Evolutionary conservation across 805 yeast species (phyloP).

Genomic region (Yarrowia sp.): DNA sequence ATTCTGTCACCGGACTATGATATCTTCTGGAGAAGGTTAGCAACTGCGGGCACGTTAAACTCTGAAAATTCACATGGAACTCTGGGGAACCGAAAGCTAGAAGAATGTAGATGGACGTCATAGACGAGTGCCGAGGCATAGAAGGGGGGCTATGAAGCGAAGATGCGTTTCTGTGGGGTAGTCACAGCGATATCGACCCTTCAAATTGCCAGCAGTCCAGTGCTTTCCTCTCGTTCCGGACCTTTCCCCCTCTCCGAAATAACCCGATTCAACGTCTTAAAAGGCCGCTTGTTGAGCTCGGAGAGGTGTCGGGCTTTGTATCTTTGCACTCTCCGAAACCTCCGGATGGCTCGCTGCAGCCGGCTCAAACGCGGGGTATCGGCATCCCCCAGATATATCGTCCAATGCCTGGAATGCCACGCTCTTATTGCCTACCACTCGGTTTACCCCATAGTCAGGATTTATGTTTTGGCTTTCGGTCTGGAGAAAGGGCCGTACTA

Average conservation of each 20-base stretch:
- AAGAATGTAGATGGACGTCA: background rate
- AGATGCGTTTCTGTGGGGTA: no score
- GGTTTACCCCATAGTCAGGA: conserved; percentile 2
- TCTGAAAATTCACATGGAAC: conserved; percentile 38
- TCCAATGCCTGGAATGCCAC: background rate
- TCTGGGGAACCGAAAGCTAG: conserved; percentile 38
- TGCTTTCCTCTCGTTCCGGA: no score
- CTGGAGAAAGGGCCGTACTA: conserved; percentile 8
- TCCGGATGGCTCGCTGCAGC: background rate
- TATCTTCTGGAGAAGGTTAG: no score
- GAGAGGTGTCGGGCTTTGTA: conserved; percentile 3
- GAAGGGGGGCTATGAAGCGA: no score
- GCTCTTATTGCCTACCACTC: background rate
- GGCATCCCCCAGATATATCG: background rate
- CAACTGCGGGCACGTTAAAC: conserved; percentile 9
- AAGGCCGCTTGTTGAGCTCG: conserved; percentile 4
- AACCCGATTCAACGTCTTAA: no score
- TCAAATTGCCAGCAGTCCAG: no score
- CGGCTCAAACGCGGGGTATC: conserved; percentile 10
- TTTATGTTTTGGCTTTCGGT: conserved; percentile 11
- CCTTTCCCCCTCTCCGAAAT: no score
- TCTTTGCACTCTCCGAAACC: background rate
- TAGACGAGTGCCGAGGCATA: background rate
- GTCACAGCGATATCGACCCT: no score
- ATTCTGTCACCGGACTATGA: no score